A percentile compares a stretch with the other conserved stretches of the same genome.
phyloP scores from a whole-genome alignment of 169 alveolate genomes.

The Amoebophrya sp. region DNA sequence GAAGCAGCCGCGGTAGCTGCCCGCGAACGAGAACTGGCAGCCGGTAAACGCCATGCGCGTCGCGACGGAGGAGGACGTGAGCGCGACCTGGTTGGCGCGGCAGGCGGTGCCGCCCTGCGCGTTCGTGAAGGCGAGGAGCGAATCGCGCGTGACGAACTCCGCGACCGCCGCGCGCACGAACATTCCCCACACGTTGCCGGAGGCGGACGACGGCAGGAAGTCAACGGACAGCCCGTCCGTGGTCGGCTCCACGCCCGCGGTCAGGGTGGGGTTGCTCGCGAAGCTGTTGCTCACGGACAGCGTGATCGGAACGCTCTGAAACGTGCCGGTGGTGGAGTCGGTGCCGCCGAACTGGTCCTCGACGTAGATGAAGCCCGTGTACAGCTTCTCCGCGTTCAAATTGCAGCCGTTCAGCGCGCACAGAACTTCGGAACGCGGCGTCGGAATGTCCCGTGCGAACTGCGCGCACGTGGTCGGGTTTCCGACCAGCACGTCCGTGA shows the following conservation, averaged over 20 bases:
- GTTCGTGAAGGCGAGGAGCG: background rate
- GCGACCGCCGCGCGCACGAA: background rate
- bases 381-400: background rate
- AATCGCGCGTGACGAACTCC: background rate
- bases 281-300: background rate
- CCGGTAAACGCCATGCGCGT: background rate
- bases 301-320: background rate
- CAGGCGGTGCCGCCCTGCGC: background rate
- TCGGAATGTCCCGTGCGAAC: background rate
- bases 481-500: background rate
- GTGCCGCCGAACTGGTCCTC: background rate
- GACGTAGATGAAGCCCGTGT: background rate
- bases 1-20: background rate
- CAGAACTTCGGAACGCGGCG: background rate
- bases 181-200: background rate
- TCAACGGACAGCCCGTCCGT: background rate
- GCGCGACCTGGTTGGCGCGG: background rate
- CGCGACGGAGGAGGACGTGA: background rate
- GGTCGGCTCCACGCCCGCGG: background rate
- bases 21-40: background rate
- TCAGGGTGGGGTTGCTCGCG: background rate
- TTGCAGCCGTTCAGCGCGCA: background rate
- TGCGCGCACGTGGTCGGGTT: background rate
- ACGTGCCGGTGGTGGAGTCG: background rate
- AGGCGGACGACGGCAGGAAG: background rate